Percentiles rank a stretch among this genome's conserved stretches.
Conservation (phyloP, 2,329 filamentous ascomycete genomes). For the Ciborinia camelliae region DNA sequence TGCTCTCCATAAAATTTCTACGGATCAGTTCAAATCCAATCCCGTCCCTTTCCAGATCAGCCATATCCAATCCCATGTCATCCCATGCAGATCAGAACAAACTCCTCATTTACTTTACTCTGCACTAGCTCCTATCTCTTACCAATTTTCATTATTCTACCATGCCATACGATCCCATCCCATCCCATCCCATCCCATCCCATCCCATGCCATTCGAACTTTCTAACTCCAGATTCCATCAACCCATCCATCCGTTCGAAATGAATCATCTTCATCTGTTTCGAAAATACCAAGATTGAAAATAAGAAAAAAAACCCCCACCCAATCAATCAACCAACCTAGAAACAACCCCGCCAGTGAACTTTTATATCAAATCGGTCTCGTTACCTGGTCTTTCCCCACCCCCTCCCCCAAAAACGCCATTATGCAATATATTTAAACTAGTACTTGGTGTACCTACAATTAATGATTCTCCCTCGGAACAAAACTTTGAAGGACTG, state of each 20-base stretch:
- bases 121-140: not conserved
- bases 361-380: not conserved
- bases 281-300: not conserved
- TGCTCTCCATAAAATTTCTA: no score
- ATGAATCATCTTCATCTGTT: not conserved
- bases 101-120: not conserved
- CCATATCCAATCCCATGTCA: not conserved
- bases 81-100: not conserved
- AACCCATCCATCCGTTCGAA: not conserved
- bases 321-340: not conserved
- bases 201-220: not conserved
- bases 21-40: no score
- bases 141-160: constrained; percentile 4
- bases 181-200: not conserved
- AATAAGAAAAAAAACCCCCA: not conserved
- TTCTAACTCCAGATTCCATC: not conserved
- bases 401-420: not conserved
- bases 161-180: not conserved
- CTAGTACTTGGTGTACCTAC: not conserved
- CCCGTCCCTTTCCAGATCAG: not conserved
- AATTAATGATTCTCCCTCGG: not conserved
- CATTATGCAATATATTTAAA: constrained; percentile 5
- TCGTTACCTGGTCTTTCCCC: not conserved
- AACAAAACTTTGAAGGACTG: not conserved
- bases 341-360: not conserved